phyloP scores from a whole-genome alignment of 306 rosid genomes.

The Bauhinia variegata region DNA sequence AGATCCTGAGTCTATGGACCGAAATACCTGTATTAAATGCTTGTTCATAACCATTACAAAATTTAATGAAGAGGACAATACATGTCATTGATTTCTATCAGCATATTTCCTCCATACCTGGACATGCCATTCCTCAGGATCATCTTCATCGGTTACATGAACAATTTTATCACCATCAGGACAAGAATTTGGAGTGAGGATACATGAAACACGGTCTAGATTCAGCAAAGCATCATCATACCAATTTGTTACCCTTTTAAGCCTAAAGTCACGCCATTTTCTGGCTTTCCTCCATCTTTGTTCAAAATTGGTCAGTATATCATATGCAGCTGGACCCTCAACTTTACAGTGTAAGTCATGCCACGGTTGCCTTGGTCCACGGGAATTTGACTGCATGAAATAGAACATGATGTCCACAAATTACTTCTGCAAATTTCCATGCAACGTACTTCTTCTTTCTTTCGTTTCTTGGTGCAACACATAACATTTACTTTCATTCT shows the following conservation, averaged over 20 bases:
- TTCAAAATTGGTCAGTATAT: slow-evolving; percentile 69
- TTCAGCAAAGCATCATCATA: slow-evolving; percentile 71
- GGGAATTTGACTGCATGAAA: slow-evolving; percentile 41
- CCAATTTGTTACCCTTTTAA: slow-evolving; percentile 59
- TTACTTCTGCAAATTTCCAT: no score
- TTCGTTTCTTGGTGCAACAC: no score
- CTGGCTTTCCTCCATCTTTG: slow-evolving; percentile 75
- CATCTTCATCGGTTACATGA: slow-evolving; percentile 49
- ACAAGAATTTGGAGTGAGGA: slow-evolving; percentile 51
- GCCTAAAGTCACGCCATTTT: slow-evolving; percentile 66
- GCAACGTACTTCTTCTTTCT: no score
- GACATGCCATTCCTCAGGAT: slow-evolving; percentile 69
- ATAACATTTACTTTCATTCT: no score
- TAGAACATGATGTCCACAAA: not conserved
- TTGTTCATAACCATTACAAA: slow-evolving; percentile 21
- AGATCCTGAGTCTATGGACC: slow-evolving; percentile 84
- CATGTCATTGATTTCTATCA: slow-evolving; percentile 24
- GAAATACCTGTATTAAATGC: slow-evolving; percentile 65
- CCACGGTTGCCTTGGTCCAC: slow-evolving; percentile 72
- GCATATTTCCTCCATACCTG: slow-evolving; percentile 54
- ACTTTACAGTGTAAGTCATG: slow-evolving; percentile 60
- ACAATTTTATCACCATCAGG: slow-evolving; percentile 46
- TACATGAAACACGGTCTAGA: slow-evolving; percentile 70
- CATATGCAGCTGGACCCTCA: slow-evolving; percentile 88
- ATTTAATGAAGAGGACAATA: slow-evolving; percentile 8